Evolutionary conservation across 352 stramenopile genomes (phyloP), one percentile per base, ranked within the genome.

Genomic region (Hyaloperonospora arabidopsidis): DNA sequence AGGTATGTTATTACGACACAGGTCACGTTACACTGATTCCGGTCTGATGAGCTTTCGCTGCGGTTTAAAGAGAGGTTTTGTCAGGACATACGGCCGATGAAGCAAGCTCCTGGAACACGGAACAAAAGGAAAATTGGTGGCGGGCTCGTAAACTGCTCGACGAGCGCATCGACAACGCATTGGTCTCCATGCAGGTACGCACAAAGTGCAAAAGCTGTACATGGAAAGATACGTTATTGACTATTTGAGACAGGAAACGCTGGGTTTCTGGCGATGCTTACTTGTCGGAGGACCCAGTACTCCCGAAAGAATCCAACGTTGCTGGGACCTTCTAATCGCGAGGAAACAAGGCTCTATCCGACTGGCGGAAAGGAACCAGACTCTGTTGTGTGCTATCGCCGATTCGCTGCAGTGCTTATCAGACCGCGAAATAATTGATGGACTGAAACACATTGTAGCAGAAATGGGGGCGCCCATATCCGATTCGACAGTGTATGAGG

Each of bases 121-220:
- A 81, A 10, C 70, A 80, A 39, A 92, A 91, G 55, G 87, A 82
- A n/a, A 46, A 72, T 21, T 93, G 84, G 84, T 93, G 84, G 84
- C 67, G 59, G 52, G 82, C 58, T 32, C 74, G 84, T 47, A 79
- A 83, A 11, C 38, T 74, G 15, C 56, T 92, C 1, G 67, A 93
- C 52, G 60, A 63, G 28, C 65, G 65, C 15, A 67, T 93, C 17
- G 52, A 61, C 23, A 40, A 63, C 21, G 45, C 65, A 17, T 50
- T 91, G 12, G 6, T 47, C 3, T 71, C 61, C 14, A 70, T 89
- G 49, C 67, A 90, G 80, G 83, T 90, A 61, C 22, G 45, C 41
- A 19, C 14, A 39, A 46, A 23, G 34, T 43, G 34, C 2, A 2
- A n/a, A n/a, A n/a, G n/a, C 17, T 38, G 14, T 38, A 13, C 38